These are phyloP conservation scores for Nicotiana noctiflora DNA, from an alignment of 257 asterid genomes.

Conservation along the genomic window DNA sequence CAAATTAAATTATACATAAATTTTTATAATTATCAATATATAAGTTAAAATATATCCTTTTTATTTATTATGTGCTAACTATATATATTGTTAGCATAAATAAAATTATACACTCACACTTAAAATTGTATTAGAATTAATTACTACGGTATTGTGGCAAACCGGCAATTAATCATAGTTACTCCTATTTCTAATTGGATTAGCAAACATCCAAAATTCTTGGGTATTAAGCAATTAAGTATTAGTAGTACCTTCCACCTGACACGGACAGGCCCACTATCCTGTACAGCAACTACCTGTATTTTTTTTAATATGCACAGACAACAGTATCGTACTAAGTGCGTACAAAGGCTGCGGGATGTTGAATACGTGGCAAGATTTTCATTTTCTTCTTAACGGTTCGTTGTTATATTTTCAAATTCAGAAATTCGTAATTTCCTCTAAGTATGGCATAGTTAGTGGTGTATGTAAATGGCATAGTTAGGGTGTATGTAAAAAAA, in stretches of 20 bases:
- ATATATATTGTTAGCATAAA: too few species aligned
- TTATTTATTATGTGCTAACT: too few species aligned
- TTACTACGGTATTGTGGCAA: too few species aligned
- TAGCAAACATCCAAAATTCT: background rate
- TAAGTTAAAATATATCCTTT: too few species aligned
- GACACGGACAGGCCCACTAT: background rate
- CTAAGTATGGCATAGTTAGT: background rate
- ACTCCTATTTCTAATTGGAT: too few species aligned
- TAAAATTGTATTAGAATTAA: too few species aligned
- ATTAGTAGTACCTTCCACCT: background rate
- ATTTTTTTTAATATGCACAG: background rate
- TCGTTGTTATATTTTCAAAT: background rate
- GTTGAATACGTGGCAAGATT: background rate
- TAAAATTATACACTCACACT: too few species aligned
- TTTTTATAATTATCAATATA: too few species aligned
- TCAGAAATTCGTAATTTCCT: background rate
- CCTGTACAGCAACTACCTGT: background rate
- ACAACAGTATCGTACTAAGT: background rate
- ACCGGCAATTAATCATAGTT: too few species aligned
- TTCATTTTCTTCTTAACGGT: background rate
- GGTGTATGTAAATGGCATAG: too few species aligned
- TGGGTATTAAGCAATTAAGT: background rate
- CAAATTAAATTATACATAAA: background rate
- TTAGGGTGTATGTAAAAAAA: too few species aligned
- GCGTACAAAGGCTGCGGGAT: background rate